Evolutionary conservation across 768 basidiomycete genomes (phyloP).

Genomic region (Multifurca ochricompacta): DNA sequence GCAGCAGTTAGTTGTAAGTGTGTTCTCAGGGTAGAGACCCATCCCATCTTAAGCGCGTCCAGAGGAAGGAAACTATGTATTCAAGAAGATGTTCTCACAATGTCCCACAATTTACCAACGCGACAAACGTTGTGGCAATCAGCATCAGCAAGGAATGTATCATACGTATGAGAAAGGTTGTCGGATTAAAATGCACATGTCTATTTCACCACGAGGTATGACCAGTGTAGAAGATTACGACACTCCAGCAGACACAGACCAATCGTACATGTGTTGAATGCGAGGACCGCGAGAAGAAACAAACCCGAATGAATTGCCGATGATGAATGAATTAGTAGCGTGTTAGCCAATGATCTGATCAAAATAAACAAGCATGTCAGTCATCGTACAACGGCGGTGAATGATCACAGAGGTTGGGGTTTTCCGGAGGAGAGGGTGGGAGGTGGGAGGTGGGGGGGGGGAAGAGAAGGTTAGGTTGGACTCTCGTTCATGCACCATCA

Average conservation of each 20-base stretch:
- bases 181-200: background rate
- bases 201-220: background rate
- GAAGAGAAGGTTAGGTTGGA: too few species aligned
- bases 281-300: background rate
- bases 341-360: too few species aligned
- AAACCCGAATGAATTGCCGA: conserved; percentile 4
- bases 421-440: too few species aligned
- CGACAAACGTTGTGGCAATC: background rate
- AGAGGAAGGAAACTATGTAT: background rate
- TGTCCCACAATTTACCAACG: background rate
- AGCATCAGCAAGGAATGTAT: background rate
- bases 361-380: too few species aligned
- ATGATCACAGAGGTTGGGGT: too few species aligned
- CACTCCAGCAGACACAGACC: background rate
- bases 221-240: background rate
- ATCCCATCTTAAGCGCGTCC: background rate
- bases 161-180: background rate
- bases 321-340: too few species aligned
- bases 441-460: too few species aligned
- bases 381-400: too few species aligned
- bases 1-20: too few species aligned
- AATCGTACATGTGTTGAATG: background rate
- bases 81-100: background rate
- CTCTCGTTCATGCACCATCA: too few species aligned
- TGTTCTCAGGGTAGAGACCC: background rate